Evolutionary conservation across 225 moss, liverwort and hornwort genomes (phyloP).

Genomic region (Physcomitrium patens): DNA sequence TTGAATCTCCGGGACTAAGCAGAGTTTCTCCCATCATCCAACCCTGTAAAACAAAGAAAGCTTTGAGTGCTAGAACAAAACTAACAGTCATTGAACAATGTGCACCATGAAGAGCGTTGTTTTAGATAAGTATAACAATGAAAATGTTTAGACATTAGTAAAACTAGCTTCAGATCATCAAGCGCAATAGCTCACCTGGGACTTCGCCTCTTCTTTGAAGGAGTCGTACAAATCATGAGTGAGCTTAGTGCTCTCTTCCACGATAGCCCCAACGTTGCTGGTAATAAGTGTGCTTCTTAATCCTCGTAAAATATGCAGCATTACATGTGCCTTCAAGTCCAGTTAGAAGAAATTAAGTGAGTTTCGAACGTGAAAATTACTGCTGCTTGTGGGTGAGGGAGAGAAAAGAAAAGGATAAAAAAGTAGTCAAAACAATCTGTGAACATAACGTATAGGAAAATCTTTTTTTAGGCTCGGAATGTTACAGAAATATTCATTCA

Average conservation of each 20-base stretch:
- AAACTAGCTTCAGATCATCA: background rate
- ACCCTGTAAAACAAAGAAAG: slow-evolving; percentile 51
- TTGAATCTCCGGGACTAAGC: slow-evolving; percentile 83
- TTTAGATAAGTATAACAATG: background rate
- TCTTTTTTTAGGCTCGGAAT: background rate
- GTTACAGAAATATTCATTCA: slow-evolving; percentile 5
- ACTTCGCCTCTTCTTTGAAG: slow-evolving; percentile 69
- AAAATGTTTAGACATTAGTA: too few species aligned
- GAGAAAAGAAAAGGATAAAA: too few species aligned
- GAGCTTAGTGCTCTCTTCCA: slow-evolving; percentile 75
- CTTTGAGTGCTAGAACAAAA: background rate
- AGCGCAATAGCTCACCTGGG: slow-evolving; percentile 53
- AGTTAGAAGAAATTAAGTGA: background rate
- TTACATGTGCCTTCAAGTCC: slow-evolving; percentile 78
- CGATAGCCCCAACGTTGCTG: slow-evolving; percentile 52
- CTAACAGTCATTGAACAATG: background rate
- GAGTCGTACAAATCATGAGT: slow-evolving; percentile 63
- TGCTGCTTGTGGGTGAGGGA: background rate
- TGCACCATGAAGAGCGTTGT: background rate
- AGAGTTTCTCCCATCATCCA: slow-evolving; percentile 85
- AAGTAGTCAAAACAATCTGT: background rate
- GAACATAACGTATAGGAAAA: background rate
- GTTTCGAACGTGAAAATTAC: background rate
- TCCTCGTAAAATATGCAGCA: slow-evolving; percentile 73
- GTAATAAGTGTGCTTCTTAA: slow-evolving; percentile 38